Base-by-base conservation (phyloP, 768 basidiomycete genomes). In the Lentinula sp. region DNA sequence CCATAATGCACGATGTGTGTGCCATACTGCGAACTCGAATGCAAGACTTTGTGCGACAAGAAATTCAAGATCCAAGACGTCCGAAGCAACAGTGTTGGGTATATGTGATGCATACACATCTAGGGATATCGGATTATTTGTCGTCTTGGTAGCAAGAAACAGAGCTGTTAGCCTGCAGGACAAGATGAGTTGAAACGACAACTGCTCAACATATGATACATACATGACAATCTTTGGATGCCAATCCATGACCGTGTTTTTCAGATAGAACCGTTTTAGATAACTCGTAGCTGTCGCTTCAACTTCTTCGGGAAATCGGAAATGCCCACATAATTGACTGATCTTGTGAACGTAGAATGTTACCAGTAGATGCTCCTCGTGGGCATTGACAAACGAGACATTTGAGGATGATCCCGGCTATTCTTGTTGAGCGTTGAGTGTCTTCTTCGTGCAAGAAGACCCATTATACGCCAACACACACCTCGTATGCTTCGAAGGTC, bases 241-340 rank as follows among this genome's bases (percentile, higher is more conserved):
- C 88, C 93, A 98, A 71, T 98, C 97, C 95, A 98, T 98, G 57
- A 95, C 93, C 2, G 95, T 98, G 69, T 98, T 98, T 75, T 90
- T 90, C 59, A 98, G 81, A 71, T 98, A 99, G 74, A 99, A 99
- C 4, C 97, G 83, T 72, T 98, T 98, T 66, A 99, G 77, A 73
- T 97, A 99, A 60, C 83, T 87, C 61, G 91, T 82, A 0, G 95
- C 94, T 3, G 96, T 98, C 0, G 93, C 91, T 72, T 95, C 92
- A 6, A 98, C 93, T 68, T 93, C 88, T 66, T 96, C 93, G 0
- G 93, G 90, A 70, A 96, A 91, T 50, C 87, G 85, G 68, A 97
- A 95, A 64, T 86, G 85, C 0, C 84, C 85, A 69, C 91, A 96
- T 49, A 97, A 78, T 66, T 90, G 87, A 1, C 88, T 79, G n/a